These are phyloP conservation scores for Fagopyrum esculentum DNA, from an alignment of 148 eudicot species.

Conservation along the genomic window DNA sequence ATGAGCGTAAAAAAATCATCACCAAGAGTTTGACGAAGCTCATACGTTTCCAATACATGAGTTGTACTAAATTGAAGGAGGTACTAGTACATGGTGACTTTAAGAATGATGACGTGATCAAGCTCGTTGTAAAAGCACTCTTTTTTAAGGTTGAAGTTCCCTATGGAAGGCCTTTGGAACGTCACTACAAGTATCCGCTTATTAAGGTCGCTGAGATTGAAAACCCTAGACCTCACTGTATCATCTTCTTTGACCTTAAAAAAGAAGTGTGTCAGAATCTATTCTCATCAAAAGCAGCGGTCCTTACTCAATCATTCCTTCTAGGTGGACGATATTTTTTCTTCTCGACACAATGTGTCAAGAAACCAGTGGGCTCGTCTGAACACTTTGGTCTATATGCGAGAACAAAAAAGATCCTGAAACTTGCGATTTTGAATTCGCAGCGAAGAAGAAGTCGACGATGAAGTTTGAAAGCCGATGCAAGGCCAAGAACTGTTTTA, in stretches of 20 bases:
- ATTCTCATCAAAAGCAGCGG: constrained; percentile 49
- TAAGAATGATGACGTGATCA: constrained; percentile 66
- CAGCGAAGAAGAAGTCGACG: no score
- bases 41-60: constrained; percentile 76
- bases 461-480: no score
- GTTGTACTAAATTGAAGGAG: constrained; percentile 66
- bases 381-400: neutral
- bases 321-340: constrained; percentile 84
- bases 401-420: neutral
- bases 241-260: constrained; percentile 70
- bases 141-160: constrained; percentile 83
- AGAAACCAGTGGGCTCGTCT: constrained; percentile 19
- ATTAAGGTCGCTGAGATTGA: constrained; percentile 75
- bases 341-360: constrained; percentile 69
- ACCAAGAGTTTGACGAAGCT: constrained; percentile 51
- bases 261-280: constrained; percentile 60
- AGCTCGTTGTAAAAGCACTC: constrained; percentile 71
- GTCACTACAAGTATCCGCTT: constrained; percentile 73
- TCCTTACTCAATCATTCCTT: constrained; percentile 76
- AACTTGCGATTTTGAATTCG: neutral
- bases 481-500: no score
- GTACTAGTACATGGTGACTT: constrained; percentile 61
- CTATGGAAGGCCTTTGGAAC: constrained; percentile 57
- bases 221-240: constrained; percentile 67
- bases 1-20: constrained; percentile 65